Conservation (phyloP, 371 early-diverging fungal species). For the Mucor lusitanicus region DNA sequence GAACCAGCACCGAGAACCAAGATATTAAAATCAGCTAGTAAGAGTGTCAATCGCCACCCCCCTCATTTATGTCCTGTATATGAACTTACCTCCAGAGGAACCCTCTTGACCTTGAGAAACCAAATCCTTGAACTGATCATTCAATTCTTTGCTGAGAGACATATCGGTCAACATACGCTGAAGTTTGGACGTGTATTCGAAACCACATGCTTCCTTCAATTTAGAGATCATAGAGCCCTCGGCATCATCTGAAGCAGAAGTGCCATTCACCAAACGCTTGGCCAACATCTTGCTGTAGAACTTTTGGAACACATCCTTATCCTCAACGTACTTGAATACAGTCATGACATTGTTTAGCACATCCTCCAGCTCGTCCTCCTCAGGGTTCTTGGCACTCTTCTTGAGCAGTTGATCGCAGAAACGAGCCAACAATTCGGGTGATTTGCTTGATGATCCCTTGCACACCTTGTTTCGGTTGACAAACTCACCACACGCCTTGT, state of each 20-base stretch:
- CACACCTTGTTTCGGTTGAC: constrained; percentile 89
- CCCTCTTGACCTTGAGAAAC: constrained; percentile 46
- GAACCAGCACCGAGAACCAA: constrained; percentile 84
- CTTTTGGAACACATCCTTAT: constrained; percentile 95
- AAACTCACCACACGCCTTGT: constrained; percentile 91
- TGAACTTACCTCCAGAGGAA: constrained; percentile 42
- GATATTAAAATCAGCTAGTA: constrained; percentile 78
- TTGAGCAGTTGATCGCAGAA: constrained; percentile 84
- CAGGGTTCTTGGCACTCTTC: constrained; percentile 82
- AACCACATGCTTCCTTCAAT: constrained; percentile 78
- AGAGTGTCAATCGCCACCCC: background rate
- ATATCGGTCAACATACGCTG: constrained; percentile 92
- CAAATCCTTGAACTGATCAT: constrained; percentile 61
- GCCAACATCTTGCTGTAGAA: constrained; percentile 89
- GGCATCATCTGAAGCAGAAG: constrained; percentile 74
- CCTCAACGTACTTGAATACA: constrained; percentile 87
- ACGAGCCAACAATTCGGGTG: constrained; percentile 85
- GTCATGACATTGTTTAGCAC: constrained; percentile 84
- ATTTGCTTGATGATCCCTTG: constrained; percentile 67
- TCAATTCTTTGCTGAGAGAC: constrained; percentile 74
- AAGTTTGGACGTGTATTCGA: constrained; percentile 87
- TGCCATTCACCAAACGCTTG: constrained; percentile 79
- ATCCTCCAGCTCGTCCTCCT: constrained; percentile 86
- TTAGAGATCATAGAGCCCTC: constrained; percentile 75
- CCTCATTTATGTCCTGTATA: background rate